A percentile compares a stretch with the other conserved stretches of the same genome.
phyloP scores from a whole-genome alignment of 1,139 yeast species.

The Debaryomycetaceae sp. region DNA sequence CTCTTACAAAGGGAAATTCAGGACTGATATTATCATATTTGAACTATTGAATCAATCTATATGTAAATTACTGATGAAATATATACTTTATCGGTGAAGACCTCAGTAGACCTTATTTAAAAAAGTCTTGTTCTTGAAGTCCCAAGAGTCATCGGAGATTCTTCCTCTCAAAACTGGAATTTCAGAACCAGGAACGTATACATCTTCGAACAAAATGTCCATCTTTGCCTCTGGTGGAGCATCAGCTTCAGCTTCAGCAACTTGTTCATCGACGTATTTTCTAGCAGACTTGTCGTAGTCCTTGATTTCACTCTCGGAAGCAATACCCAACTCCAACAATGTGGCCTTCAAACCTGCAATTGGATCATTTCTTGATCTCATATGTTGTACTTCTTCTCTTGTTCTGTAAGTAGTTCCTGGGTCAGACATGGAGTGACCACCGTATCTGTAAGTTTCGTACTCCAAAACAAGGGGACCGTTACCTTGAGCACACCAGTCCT shows the following conservation, averaged over 20 bases:
- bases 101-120: conserved; percentile 49
- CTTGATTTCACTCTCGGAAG: conserved; percentile 93
- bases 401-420: conserved; percentile 99
- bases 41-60: background rate
- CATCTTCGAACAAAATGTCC: conserved; percentile 93
- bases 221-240: conserved; percentile 95
- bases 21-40: no score
- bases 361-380: conserved; percentile 98
- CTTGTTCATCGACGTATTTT: conserved; percentile 91
- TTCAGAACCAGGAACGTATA: conserved; percentile 93
- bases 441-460: conserved; percentile 97
- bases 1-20: no score
- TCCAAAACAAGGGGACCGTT: conserved; percentile 96
- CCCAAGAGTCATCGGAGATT: conserved; percentile 91
- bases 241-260: conserved; percentile 87
- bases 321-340: conserved; percentile 75
- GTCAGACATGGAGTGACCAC: conserved; percentile 99
- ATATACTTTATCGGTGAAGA: background rate
- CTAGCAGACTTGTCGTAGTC: conserved; percentile 94
- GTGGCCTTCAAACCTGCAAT: conserved; percentile 92
- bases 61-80: background rate
- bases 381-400: conserved; percentile 98
- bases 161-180: conserved; percentile 93
- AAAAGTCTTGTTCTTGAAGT: conserved; percentile 71
- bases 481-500: conserved; percentile 90